These are phyloP conservation scores for Aechmea fasciata DNA, from an alignment of 176 grass and related monocot genomes.

Conservation along the genomic window DNA sequence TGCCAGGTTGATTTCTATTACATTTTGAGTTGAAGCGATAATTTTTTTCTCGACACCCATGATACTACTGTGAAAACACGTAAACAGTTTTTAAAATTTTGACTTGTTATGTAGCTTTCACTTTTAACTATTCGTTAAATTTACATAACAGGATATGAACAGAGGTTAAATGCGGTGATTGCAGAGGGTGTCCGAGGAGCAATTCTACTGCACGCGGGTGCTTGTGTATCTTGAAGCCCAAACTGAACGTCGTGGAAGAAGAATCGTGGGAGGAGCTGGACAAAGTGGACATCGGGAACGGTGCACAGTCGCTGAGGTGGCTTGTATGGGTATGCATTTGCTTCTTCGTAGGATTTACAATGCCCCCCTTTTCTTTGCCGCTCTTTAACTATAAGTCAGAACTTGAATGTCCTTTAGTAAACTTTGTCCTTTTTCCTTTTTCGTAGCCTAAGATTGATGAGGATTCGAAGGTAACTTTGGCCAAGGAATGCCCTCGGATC, in stretches of 20 bases:
- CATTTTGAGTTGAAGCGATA: no score
- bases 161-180: slow-evolving; percentile 34
- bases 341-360: neutral
- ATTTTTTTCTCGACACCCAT: neutral
- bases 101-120: slow-evolving; percentile 8
- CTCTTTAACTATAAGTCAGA: neutral
- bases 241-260: slow-evolving; percentile 69
- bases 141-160: slow-evolving; percentile 21
- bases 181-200: slow-evolving; percentile 80
- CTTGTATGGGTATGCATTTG: slow-evolving; percentile 64
- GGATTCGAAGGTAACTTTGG: slow-evolving; percentile 53
- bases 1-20: no score
- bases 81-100: slow-evolving; percentile 3
- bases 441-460: slow-evolving; percentile 76
- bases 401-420: neutral
- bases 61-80: slow-evolving; percentile 1
- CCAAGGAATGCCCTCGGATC: slow-evolving; percentile 62
- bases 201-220: slow-evolving; percentile 60
- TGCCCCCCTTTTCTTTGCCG: neutral
- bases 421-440: neutral
- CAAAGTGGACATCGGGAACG: slow-evolving; percentile 49
- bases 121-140: slow-evolving; percentile 27
- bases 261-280: slow-evolving; percentile 97
- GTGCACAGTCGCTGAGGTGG: slow-evolving; percentile 66
- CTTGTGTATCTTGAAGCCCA: slow-evolving; percentile 77